Percentiles rank a stretch among this genome's conserved stretches.
Evolutionary conservation across 768 basidiomycete genomes (phyloP).

Genomic region (Phallus indusiatus): DNA sequence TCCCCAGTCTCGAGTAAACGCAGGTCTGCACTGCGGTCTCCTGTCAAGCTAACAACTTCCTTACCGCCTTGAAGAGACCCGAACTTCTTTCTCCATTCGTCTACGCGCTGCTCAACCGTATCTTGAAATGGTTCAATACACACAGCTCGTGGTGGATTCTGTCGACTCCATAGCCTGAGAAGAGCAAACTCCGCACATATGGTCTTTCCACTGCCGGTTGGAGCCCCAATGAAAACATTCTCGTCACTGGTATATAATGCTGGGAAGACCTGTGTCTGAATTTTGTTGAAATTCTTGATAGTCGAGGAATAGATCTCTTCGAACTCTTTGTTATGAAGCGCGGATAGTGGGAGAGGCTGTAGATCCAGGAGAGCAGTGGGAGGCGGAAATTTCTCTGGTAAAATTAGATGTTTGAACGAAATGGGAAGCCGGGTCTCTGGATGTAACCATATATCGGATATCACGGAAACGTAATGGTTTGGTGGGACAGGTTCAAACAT

Average conservation of each 20-base stretch:
- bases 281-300: constrained; percentile 91
- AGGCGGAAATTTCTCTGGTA: constrained; percentile 92
- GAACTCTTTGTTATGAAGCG: constrained; percentile 88
- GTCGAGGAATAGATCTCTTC: constrained; percentile 76
- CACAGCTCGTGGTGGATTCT: constrained; percentile 72
- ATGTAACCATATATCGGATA: constrained; percentile 94
- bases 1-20: constrained; percentile 85
- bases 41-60: constrained; percentile 87
- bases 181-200: constrained; percentile 96
- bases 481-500: constrained; percentile 98
- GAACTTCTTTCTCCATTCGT: constrained; percentile 87
- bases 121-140: constrained; percentile 97
- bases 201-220: constrained; percentile 95
- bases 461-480: constrained; percentile 92
- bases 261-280: constrained; percentile 98
- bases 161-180: constrained; percentile 88
- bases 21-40: constrained; percentile 88
- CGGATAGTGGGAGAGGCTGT: constrained; percentile 80
- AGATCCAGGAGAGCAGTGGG: constrained; percentile 91
- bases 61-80: constrained; percentile 78
- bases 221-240: constrained; percentile 93
- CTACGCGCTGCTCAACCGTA: constrained; percentile 87
- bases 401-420: constrained; percentile 95
- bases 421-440: constrained; percentile 91
- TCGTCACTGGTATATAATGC: constrained; percentile 94